A percentile compares a stretch with the other conserved stretches of the same genome.
Evolutionary conservation across 176 grass and related monocot species (phyloP).

Genomic region (Otatea glauca): DNA sequence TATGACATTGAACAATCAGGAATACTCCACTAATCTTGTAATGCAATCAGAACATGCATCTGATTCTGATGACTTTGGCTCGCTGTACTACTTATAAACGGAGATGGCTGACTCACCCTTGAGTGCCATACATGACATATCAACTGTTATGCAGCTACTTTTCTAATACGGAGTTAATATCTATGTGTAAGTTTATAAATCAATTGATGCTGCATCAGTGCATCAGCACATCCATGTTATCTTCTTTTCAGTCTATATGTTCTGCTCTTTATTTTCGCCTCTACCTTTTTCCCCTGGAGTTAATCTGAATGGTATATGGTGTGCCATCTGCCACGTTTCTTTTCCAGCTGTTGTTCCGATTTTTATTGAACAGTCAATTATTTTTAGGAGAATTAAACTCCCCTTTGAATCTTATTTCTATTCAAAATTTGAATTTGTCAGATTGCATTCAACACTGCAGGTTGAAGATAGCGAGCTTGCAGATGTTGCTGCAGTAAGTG

Average conservation of each 20-base stretch:
- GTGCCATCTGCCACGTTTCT: not conserved
- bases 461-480: constrained; percentile 73
- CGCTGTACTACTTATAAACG: not conserved
- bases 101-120: not conserved
- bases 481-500: constrained; percentile 64
- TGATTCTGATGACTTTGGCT: constrained; percentile 8
- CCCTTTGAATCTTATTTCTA: not conserved
- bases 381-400: not conserved
- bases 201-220: not conserved
- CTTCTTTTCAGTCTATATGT: not conserved
- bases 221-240: not conserved
- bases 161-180: not conserved
- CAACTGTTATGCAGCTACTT: not conserved
- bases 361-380: not conserved
- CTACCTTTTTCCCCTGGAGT: not conserved
- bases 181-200: not conserved
- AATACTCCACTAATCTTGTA: not conserved
- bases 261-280: not conserved
- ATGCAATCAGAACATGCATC: not conserved
- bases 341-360: not conserved
- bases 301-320: not conserved
- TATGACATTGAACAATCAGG: not conserved
- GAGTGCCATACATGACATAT: not conserved
- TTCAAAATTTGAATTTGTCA: not conserved
- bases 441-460: constrained; percentile 10